phyloP scores from a whole-genome alignment of 2,329 filamentous ascomycete species.

The Aureobasidium sp. region DNA sequence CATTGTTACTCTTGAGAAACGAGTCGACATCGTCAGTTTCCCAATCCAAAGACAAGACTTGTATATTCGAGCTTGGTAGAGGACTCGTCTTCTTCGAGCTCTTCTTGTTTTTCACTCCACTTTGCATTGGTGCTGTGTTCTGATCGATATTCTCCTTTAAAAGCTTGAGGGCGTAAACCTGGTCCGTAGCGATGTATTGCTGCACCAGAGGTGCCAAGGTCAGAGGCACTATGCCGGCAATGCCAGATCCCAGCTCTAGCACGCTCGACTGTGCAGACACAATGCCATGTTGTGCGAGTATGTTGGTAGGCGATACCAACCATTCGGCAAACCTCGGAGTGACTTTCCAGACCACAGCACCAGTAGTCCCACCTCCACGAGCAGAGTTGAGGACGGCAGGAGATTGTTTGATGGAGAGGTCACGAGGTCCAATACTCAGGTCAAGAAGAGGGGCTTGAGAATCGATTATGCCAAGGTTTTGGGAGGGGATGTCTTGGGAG shows the following conservation, averaged over 20 bases:
- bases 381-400: constrained; percentile 73
- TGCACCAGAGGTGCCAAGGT: constrained; percentile 54
- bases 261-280: constrained; percentile 52
- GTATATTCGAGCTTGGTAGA: not conserved
- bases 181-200: constrained; percentile 76
- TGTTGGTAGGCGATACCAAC: constrained; percentile 59
- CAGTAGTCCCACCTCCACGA: constrained; percentile 65
- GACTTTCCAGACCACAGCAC: constrained; percentile 83
- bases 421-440: constrained; percentile 59
- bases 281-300: constrained; percentile 52
- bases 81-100: not conserved
- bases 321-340: constrained; percentile 76
- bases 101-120: not conserved
- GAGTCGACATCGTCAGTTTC: constrained; percentile 50
- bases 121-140: constrained; percentile 38
- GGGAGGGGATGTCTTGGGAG: constrained; percentile 64
- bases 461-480: constrained; percentile 80
- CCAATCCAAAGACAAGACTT: constrained; percentile 62
- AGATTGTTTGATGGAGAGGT: constrained; percentile 75
- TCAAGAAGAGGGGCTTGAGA: constrained; percentile 54
- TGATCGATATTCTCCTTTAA: constrained; percentile 68
- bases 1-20: constrained; percentile 44
- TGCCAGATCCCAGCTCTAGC: constrained; percentile 82
- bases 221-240: constrained; percentile 72
- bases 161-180: constrained; percentile 72